Conservation (phyloP, 257 asterid species). For the Ocimum tenuiflorum region DNA sequence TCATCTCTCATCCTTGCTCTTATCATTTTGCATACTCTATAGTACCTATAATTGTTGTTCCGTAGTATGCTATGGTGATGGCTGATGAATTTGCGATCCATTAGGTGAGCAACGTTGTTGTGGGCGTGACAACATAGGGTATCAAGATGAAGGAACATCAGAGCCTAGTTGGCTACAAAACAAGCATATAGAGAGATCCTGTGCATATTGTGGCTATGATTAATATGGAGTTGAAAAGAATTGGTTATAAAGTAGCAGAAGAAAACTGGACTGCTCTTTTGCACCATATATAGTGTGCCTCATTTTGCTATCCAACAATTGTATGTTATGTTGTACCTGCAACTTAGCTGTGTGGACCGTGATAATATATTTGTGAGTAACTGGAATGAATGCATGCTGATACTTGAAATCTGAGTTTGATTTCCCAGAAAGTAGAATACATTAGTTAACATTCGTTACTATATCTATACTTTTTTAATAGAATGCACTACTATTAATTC, state of each 20-base stretch:
- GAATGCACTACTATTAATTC: too few species aligned
- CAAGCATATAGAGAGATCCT: conserved; percentile 30
- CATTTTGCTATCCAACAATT: conserved; percentile 11
- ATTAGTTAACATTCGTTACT: too few species aligned
- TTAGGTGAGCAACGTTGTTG: conserved; percentile 83
- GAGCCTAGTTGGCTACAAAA: conserved; percentile 16
- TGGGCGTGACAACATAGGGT: conserved; percentile 57
- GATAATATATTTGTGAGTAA: conserved; percentile 8
- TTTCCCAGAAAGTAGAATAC: too few species aligned
- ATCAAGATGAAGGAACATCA: not conserved
- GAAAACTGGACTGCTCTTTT: conserved; percentile 7
- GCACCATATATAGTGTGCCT: conserved; percentile 14
- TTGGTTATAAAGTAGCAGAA: conserved; percentile 21
- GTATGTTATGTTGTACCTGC: conserved; percentile 12
- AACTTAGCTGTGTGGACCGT: conserved; percentile 2
- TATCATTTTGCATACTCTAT: not conserved
- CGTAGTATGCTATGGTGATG: not conserved
- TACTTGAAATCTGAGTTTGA: too few species aligned
- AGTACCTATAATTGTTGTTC: not conserved
- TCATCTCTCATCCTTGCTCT: not conserved
- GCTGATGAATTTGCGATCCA: not conserved
- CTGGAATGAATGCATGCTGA: not conserved
- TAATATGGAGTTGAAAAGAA: conserved; percentile 8
- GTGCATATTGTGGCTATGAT: conserved; percentile 34
- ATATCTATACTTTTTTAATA: too few species aligned